Evolutionary conservation across 768 basidiomycete species (phyloP), one percentile per base, ranked within the genome.

Genomic region (Xerocomellus chrysenteron): DNA sequence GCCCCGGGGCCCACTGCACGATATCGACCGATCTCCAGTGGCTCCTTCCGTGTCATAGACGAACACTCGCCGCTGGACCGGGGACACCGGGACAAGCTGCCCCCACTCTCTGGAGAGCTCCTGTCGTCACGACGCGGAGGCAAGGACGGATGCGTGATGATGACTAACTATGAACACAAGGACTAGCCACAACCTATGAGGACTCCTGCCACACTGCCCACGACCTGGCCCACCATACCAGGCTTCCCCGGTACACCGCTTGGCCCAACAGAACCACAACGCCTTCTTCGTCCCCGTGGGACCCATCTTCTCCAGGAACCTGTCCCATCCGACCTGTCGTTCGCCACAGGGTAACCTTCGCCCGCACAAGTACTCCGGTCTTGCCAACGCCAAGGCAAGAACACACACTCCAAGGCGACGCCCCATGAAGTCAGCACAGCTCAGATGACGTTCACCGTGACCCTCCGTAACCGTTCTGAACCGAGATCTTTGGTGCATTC

Each of bases 21-120:
- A 93, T 93, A 90, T 92, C 91, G 68, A 71, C 78, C 79, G 92
- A 95, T 74, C 90, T 96, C 75, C 83, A 94, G 79, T 96, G 94
- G 94, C 87, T 94, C 73, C 87, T 96, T 92, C 73, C 90, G 90
- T 70, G 90, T 92, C 69, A 70, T 39, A 6, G n/a, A 57, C 2
- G 3, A 24, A 11, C 16, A 0, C n/a, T 40, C n/a, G n/a, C n/a
- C 21, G 21, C 21, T 21, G 21, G 1, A 21, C 21, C 21, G 21
- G 21, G 21, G 21, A 21, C 21, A 21, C 21, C 21, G 21, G 21
- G 21, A 21, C 21, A n/a, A n/a, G 21, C 21, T 21, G 21, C 21
- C 21, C 21, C 21, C 21, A 21, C 21, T 21, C 21, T 21, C 21
- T 21, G 21, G 21, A 21, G 21, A 21, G 21, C 21, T 21, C 21